phyloP scores from a whole-genome alignment of 805 yeast species.

The Vanderwaltozyma verrucispora region DNA sequence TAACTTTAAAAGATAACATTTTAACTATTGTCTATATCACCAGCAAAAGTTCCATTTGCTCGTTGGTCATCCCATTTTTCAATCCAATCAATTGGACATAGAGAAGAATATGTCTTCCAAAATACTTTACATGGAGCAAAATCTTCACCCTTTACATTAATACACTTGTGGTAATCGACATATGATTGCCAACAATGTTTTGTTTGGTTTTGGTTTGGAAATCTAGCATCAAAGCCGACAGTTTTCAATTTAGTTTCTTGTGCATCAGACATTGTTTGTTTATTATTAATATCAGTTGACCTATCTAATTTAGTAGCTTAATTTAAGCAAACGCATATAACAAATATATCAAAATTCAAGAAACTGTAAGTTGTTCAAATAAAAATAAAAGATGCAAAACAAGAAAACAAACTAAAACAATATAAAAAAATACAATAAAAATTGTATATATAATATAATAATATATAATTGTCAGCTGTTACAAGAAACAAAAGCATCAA shows the following conservation, averaged over 20 bases:
- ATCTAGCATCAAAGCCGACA: constrained; percentile 81
- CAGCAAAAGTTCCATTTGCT: constrained; percentile 47
- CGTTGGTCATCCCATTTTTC: constrained; percentile 87
- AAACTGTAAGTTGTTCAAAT: no score
- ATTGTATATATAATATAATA: no score
- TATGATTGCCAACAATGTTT: constrained; percentile 98
- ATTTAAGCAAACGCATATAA: no score
- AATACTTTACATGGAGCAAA: constrained; percentile 96
- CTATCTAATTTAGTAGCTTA: no score
- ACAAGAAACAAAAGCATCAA: no score
- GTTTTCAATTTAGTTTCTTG: constrained; percentile 40
- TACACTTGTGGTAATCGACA: constrained; percentile 96
- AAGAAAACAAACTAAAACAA: no score
- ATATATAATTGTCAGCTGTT: no score
- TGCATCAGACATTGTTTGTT: constrained; percentile 18
- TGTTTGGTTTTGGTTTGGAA: constrained; percentile 96
- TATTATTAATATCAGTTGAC: no score
- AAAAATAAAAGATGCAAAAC: no score
- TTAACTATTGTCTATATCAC: constrained; percentile 10
- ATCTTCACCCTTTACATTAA: constrained; percentile 94
- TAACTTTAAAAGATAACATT: no score
- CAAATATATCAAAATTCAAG: no score
- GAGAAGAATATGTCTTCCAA: constrained; percentile 78
- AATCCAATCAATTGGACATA: constrained; percentile 79
- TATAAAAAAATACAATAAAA: no score